phyloP scores from a whole-genome alignment of 306 rosid species.

The Dalbergia oliveri region DNA sequence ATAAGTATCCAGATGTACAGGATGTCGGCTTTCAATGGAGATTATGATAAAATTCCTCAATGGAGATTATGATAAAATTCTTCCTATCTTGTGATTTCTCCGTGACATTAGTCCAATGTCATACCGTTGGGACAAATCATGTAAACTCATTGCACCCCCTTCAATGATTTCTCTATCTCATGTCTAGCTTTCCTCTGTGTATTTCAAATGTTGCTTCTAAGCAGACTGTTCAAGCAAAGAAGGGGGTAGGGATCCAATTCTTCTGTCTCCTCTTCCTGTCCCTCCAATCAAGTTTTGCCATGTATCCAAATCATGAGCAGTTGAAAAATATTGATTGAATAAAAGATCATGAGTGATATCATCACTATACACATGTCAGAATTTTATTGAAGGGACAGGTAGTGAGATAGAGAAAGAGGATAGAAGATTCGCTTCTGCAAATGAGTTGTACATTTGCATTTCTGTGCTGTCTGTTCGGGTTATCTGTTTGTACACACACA shows the following conservation, averaged over 20 bases:
- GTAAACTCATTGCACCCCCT: not conserved
- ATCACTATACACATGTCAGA: too few species aligned
- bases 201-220: constrained; percentile 5
- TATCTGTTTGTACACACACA: too few species aligned
- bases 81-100: not conserved
- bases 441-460: constrained; percentile 7
- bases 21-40: not conserved
- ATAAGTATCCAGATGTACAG: not conserved
- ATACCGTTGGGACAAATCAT: not conserved
- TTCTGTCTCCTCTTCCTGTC: too few species aligned
- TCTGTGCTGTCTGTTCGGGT: constrained; percentile 25
- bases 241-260: too few species aligned
- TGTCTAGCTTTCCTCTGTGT: not conserved
- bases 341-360: too few species aligned
- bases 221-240: constrained; percentile 15
- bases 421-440: not conserved
- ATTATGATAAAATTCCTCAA: not conserved
- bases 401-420: too few species aligned
- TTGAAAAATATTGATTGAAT: too few species aligned
- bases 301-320: too few species aligned
- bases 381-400: too few species aligned
- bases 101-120: not conserved
- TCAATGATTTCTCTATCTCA: constrained; percentile 8
- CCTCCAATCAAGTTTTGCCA: too few species aligned
- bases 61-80: not conserved